Evolutionary conservation across 768 basidiomycete genomes (phyloP), one percentile per base, ranked within the genome.

Genomic region (Suillus tomentosus): DNA sequence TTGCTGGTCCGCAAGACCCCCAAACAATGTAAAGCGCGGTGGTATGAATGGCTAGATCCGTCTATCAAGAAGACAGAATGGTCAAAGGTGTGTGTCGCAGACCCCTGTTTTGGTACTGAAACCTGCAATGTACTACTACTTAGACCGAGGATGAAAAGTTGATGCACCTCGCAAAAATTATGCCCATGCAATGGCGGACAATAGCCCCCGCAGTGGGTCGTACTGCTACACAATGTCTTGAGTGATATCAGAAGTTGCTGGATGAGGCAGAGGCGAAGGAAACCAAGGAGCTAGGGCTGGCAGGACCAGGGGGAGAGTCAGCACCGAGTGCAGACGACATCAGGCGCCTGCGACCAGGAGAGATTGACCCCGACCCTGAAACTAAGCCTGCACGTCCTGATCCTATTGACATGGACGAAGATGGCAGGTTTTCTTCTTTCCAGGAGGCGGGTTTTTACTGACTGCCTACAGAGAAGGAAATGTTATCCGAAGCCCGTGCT

Each of bases 381-480:
- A 97, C 96, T 11, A 96, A 98, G 73, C 95, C 97, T 56, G 97
- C 97, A 13, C 86, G 97, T 34, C 97, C 97, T 6, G 97, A 99
- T 80, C 97, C 97, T 7, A 98, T 99, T 69, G 97, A 99, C 79
- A 99, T 99, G 97, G 97, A 99, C 74, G 97, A 99, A 79, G 97
- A 99, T 73, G 96, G 94, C 91, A 67, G 64, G 85, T 79, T 42
- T 14, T 59, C 34, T 51, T 24, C 5, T 58, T 40, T 3, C 27
- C 15, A 8, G 34, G 34, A 50, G 17, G 34, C 19, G 40, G 6
- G 27, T 54, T n/a, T 3, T 62, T 36, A 54, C 36, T 70, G 47
- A 67, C 56, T 43, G 22, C 55, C 14, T 67, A 34, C 70, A 95
- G 95, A 99, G 78, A 99, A 99, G 88, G 97, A 99, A 77, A 99